phyloP scores from a whole-genome alignment of 805 yeast species.

The Ogataea haglerorum region DNA sequence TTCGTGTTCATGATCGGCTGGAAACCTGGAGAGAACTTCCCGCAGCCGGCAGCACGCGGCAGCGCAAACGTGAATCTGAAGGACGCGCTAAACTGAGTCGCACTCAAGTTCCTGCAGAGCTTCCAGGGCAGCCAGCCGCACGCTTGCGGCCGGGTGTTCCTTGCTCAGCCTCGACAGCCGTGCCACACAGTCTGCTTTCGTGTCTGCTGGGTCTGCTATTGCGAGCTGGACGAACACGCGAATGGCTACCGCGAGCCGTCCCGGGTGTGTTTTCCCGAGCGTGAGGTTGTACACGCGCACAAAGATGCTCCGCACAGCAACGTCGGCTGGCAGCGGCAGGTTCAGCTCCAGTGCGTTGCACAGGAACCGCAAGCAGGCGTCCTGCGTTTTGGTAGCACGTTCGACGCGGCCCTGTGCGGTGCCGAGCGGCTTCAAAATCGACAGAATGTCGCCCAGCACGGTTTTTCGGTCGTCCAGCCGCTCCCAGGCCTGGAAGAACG shows the following conservation, averaged over 20 bases:
- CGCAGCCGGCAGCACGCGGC: constrained; percentile 72
- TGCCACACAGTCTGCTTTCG: constrained; percentile 16
- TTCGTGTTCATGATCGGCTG: constrained; percentile 85
- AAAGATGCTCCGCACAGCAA: constrained; percentile 36
- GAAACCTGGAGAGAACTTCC: constrained; percentile 70
- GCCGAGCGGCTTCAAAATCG: constrained; percentile 28
- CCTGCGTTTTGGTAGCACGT: constrained; percentile 24
- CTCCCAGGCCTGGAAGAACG: constrained; percentile 32
- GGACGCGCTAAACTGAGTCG: constrained; percentile 44
- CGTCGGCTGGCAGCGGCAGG: constrained; percentile 29
- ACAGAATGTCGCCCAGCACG: constrained; percentile 25
- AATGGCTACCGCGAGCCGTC: constrained; percentile 39
- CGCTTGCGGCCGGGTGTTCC: constrained; percentile 24
- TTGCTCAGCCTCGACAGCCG: constrained; percentile 23
- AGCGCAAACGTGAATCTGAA: constrained; percentile 64
- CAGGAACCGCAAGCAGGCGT: constrained; percentile 27
- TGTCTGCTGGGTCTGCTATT: background rate
- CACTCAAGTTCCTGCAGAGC: constrained; percentile 18
- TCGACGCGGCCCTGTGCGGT: background rate
- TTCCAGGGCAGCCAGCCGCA: constrained; percentile 18
- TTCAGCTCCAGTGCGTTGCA: constrained; percentile 41
- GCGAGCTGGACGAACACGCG: constrained; percentile 37
- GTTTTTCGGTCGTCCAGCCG: constrained; percentile 7
- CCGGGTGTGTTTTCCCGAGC: constrained; percentile 41
- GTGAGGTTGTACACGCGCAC: constrained; percentile 55